Conservation (phyloP, 768 basidiomycete species). For the Hydnomerulius pinastri region DNA sequence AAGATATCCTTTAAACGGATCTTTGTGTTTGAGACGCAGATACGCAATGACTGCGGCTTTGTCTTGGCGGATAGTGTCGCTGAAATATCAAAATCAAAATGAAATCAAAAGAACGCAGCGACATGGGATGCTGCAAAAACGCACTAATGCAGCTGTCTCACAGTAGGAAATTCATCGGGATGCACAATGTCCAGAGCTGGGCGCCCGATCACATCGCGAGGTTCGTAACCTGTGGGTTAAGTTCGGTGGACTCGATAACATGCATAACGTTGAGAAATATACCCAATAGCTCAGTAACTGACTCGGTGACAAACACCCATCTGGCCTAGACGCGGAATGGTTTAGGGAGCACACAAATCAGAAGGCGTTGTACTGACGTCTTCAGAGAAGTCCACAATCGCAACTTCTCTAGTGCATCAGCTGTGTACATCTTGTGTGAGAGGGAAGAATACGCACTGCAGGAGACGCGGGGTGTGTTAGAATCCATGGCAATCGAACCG, state of each 20-base stretch:
- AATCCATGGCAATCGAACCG: constrained; percentile 35
- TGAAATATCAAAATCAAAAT: constrained; percentile 25
- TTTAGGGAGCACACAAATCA: background rate
- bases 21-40: constrained; percentile 77
- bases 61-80: constrained; percentile 76
- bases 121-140: constrained; percentile 16
- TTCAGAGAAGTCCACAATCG: constrained; percentile 79
- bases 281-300: constrained; percentile 68
- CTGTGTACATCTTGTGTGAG: background rate
- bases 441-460: constrained; percentile 59
- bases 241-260: background rate
- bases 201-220: constrained; percentile 65
- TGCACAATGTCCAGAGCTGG: constrained; percentile 78
- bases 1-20: constrained; percentile 74
- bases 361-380: constrained; percentile 44
- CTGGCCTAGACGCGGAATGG: constrained; percentile 45
- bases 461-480: constrained; percentile 62
- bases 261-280: constrained; percentile 2
- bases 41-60: constrained; percentile 81
- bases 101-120: background rate
- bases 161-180: constrained; percentile 71
- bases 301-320: constrained; percentile 70
- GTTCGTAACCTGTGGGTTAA: constrained; percentile 62
- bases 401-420: constrained; percentile 47
- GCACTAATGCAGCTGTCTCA: constrained; percentile 72